Conservation (phyloP, 139 green algal genomes). For the Microglena sp. region DNA sequence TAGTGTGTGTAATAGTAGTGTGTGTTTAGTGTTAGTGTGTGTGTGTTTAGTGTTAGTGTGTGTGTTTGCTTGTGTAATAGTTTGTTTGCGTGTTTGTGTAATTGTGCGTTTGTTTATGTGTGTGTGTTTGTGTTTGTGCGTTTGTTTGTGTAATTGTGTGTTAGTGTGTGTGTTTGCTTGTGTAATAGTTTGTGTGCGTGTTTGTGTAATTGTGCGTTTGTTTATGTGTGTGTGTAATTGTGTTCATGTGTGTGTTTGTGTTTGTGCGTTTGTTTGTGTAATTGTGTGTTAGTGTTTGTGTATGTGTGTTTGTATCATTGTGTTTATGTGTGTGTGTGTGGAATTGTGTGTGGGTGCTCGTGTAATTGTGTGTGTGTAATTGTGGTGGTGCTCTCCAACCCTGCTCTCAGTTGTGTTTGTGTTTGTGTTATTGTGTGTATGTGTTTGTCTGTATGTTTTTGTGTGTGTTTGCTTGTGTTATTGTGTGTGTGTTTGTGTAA, state of each 20-base stretch:
- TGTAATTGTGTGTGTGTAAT: conserved; percentile 26
- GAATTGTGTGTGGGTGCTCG: too few relatives aligned
- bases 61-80: neutral
- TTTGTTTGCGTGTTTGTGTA: conserved; percentile 5
- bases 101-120: conserved; percentile 7
- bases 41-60: neutral
- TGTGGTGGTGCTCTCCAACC: conserved; percentile 71
- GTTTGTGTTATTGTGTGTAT: too few relatives aligned
- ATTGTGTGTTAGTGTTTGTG: conserved; percentile 6
- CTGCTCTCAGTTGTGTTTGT: too few relatives aligned
- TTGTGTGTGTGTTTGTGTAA: conserved; percentile 7
- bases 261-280: neutral
- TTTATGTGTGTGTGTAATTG: conserved; percentile 10
- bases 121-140: neutral
- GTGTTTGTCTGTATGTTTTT: too few relatives aligned
- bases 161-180: too few relatives aligned
- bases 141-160: neutral
- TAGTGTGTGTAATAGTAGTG: conserved; percentile 5
- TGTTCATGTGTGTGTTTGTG: conserved; percentile 5
- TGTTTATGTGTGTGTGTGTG: conserved; percentile 4
- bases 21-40: neutral
- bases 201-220: neutral
- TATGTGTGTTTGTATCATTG: neutral
- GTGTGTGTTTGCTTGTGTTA: neutral
- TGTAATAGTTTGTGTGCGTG: neutral